A percentile compares a stretch with the other conserved stretches of the same genome.
phyloP scores from a whole-genome alignment of 495 filamentous ascomycete species.

The Wilcoxina mikolae region DNA sequence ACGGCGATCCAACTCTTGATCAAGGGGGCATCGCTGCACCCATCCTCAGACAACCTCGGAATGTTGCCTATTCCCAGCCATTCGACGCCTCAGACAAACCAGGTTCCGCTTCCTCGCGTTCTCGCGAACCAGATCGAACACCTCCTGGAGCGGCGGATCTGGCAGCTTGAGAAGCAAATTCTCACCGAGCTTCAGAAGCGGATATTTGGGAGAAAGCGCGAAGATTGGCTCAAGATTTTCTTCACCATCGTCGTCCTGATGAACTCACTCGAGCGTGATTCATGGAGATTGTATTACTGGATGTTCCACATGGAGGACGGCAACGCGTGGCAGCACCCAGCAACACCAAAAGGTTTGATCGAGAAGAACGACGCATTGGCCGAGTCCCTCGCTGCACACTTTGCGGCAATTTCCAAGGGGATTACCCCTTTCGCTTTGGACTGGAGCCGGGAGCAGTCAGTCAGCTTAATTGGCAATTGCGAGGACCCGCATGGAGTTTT shows the following conservation, averaged over 20 bases:
- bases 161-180: conserved; percentile 28
- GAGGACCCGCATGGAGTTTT: conserved; percentile 17
- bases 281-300: conserved; percentile 30
- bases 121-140: conserved; percentile 28
- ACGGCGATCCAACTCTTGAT: conserved; percentile 25
- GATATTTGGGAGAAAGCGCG: conserved; percentile 27
- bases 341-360: conserved; percentile 21
- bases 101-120: conserved; percentile 25
- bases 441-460: conserved; percentile 28
- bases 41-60: conserved; percentile 22
- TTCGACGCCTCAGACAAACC: conserved; percentile 15
- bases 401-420: conserved; percentile 29
- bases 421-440: conserved; percentile 28
- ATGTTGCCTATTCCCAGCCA: conserved; percentile 20
- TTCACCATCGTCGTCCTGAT: conserved; percentile 23
- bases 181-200: conserved; percentile 25
- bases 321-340: conserved; percentile 25
- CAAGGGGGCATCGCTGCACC: conserved; percentile 22
- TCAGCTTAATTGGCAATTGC: conserved; percentile 21
- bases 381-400: conserved; percentile 27
- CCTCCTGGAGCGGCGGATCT: conserved; percentile 27
- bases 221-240: conserved; percentile 28
- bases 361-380: conserved; percentile 27
- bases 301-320: conserved; percentile 27
- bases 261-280: conserved; percentile 28